Percentiles rank a stretch among this genome's conserved stretches.
phyloP scores from a whole-genome alignment of 345 rosid genomes.

The Hypericum androsaemum region DNA sequence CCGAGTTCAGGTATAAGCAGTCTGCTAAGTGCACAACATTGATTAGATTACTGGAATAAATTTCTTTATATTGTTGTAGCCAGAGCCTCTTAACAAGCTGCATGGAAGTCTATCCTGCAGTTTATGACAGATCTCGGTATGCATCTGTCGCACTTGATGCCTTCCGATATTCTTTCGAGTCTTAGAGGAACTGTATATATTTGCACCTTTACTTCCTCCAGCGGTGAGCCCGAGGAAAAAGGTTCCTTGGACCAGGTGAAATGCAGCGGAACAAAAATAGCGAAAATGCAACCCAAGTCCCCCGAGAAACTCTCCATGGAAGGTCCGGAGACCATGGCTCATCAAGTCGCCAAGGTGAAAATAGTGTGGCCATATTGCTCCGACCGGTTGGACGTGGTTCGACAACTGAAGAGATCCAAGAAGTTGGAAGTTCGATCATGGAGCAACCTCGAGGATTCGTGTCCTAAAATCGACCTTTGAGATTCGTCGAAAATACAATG shows the following conservation, averaged over 20 bases:
- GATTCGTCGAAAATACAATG: background rate
- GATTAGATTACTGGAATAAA: slow-evolving; percentile 8
- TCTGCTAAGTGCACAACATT: background rate
- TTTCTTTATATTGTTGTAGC: slow-evolving; percentile 28
- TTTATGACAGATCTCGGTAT: slow-evolving; percentile 50
- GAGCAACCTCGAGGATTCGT: slow-evolving; percentile 36
- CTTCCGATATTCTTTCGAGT: background rate
- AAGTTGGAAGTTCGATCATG: slow-evolving; percentile 37
- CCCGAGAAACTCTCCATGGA: too few species aligned
- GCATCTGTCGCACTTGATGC: slow-evolving; percentile 9
- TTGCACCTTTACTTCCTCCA: background rate
- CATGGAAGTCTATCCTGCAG: slow-evolving; percentile 58
- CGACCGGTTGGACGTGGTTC: slow-evolving; percentile 40
- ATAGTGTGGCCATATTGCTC: slow-evolving; percentile 45
- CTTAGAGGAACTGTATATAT: slow-evolving; percentile 1
- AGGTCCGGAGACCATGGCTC: slow-evolving; percentile 38
- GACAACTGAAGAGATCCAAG: slow-evolving; percentile 46
- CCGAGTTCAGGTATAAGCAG: background rate
- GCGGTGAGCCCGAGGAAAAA: too few species aligned
- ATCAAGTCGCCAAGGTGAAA: too few species aligned
- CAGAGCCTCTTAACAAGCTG: slow-evolving; percentile 42
- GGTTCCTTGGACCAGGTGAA: too few species aligned
- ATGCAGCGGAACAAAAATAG: too few species aligned
- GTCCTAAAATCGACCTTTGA: slow-evolving; percentile 16
- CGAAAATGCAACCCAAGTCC: too few species aligned